Evolutionary conservation across 208 protist species (phyloP), one percentile per base, ranked within the genome.

Genomic region (Trypanosomatidae sp.): DNA sequence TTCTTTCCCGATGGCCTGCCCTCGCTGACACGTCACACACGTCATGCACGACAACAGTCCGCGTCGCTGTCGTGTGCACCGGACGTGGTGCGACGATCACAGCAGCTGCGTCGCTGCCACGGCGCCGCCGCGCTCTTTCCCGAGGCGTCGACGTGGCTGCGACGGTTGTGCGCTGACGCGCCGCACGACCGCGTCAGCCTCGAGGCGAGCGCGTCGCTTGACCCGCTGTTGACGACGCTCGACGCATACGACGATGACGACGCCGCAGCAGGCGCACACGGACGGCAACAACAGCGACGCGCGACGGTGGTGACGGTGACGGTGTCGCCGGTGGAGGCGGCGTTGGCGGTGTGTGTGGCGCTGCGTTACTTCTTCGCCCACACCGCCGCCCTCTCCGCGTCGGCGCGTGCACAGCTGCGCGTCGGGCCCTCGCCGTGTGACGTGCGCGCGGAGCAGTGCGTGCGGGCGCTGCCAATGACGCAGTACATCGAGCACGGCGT

Each of bases 331-430:
- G 77, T 87, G 7, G 76, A 88, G 57, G 84, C 84, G 0, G 47
- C 77, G 10, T 39, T 88, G 15, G 53, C 68, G 2, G 60, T 72
- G 4, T 59, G 58, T 16, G 55, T 80, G 1, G 72, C 76, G 1
- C 35, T 88, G 15, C 84, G 76, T 20, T 86, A 81, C 51, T 92
- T 92, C 56, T 89, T 68, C 48, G 7, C 33, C 1, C n/a, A n/a
- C n/a, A 30, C 37, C 2, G 30, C 39, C 11, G 49, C 48, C 2
- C 28, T 79, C 15, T 33, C 40, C 4, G 6, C 22, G 7, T 13
- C 39, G n/a, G 52, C 53, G 16, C 45, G 62, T 3, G 20, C 21
- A 0, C 6, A 42, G 3, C 33, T 63, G 22, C 7, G 22, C 25
- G 19, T 72, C 13, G 64, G 56, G 1, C 3, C 53, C 61, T 11